Conservation (phyloP, 2,329 filamentous ascomycete species). For the Truncatella angustata region DNA sequence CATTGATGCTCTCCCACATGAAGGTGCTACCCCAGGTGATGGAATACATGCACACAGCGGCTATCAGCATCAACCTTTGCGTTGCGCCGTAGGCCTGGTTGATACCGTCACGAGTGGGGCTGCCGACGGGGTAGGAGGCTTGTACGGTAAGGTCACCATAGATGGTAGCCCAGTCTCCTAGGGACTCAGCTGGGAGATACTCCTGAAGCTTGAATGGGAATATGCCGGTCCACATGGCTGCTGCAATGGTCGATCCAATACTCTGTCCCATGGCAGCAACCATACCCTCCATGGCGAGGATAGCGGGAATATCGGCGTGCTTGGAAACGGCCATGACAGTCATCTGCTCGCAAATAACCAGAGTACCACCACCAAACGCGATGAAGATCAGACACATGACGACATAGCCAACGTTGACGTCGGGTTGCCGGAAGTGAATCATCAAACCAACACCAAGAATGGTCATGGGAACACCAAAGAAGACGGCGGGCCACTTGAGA, state of each 20-base stretch:
- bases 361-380: conserved; percentile 50
- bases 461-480: conserved; percentile 37
- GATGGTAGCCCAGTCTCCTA: conserved; percentile 37
- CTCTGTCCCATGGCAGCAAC: conserved; percentile 54
- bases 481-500: conserved; percentile 45
- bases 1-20: conserved; percentile 39
- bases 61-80: conserved; percentile 42
- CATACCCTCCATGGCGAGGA: conserved; percentile 54
- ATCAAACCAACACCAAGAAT: conserved; percentile 49
- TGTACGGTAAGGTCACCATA: conserved; percentile 50
- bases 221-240: conserved; percentile 55
- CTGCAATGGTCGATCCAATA: conserved; percentile 53
- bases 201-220: conserved; percentile 45
- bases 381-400: conserved; percentile 53
- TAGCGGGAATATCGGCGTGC: conserved; percentile 51
- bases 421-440: conserved; percentile 50
- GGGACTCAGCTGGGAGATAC: conserved; percentile 40
- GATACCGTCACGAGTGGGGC: conserved; percentile 43
- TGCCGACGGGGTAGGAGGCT: conserved; percentile 44
- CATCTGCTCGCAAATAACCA: conserved; percentile 55
- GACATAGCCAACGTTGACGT: conserved; percentile 44
- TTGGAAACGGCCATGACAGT: conserved; percentile 53
- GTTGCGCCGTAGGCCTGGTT: conserved; percentile 52
- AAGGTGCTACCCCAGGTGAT: conserved; percentile 37
- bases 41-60: conserved; percentile 29